Base-by-base conservation (phyloP, 2,329 filamentous ascomycete species). In the Nigrograna mackinnonii region DNA sequence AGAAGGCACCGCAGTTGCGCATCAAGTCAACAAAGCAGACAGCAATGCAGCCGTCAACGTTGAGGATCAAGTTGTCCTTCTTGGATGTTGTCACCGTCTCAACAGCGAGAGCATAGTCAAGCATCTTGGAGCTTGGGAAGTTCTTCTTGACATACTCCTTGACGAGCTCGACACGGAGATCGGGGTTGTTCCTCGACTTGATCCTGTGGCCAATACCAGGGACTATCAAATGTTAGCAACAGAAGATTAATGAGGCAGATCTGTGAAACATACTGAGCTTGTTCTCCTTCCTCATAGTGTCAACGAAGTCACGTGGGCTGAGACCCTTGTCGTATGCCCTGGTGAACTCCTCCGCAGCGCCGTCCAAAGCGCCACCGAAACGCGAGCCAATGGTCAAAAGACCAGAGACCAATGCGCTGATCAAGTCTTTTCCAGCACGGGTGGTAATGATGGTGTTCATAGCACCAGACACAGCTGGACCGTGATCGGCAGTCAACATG, bases 361-460 rank as follows among this genome's bases (percentile, higher is more conserved):
- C 94, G 68, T 99, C 94, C 53, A 97, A 86, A 54, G 94, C 94
- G 85, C 94, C 94, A 83, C 94, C 94, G 73, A 99, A 99, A 52
- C 94, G 88, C 46, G 92, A 96, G 67, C 94, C 94, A 65, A 99
- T 99, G 62, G 94, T 99, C 69, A 99, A 79, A 41, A 99, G 88
- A 90, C 94, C 94, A 63, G 89, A 89, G 44, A 99, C 94, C 52
- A 99, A 83, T 35, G 94, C 88, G 64, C 86, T 91, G 79, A 99
- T 97, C 59, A 99, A 79, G 71, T 99, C 94, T 83, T 99, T 99
- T 73, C 94, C 94, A 52, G 94, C 94, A 88, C 94, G 89, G 47
- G 94, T 99, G 52, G 94, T 99, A 72, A 99, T 97, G 73, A 99
- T 99, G 71, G 94, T 99, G 86, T 99, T 99, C 94, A 99, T 99